These are phyloP conservation scores for Biancaea sappan DNA, from an alignment of 306 rosid species.

Conservation along the genomic window DNA sequence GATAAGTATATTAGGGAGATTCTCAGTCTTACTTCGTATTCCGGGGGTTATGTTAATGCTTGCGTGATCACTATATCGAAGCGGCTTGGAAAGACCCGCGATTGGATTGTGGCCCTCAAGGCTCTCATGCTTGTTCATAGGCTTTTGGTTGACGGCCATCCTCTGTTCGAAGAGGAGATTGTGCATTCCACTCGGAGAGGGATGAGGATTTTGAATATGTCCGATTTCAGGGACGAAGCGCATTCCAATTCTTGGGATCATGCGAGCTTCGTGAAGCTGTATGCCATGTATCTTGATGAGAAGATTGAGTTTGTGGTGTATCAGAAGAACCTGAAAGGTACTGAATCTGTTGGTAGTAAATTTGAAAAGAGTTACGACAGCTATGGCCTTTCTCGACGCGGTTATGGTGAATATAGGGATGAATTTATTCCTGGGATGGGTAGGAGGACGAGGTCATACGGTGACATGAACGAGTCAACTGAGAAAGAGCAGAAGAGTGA, in stretches of 20 bases:
- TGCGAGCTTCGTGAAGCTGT: conserved; percentile 68
- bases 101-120: conserved; percentile 90
- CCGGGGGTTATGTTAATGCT: conserved; percentile 63
- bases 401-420: conserved; percentile 36
- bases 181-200: conserved; percentile 58
- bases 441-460: conserved; percentile 47
- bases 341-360: conserved; percentile 12
- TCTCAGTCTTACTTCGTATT: conserved; percentile 53
- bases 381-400: conserved; percentile 28
- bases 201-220: conserved; percentile 61
- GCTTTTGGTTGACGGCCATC: conserved; percentile 69
- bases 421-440: conserved; percentile 46
- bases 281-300: conserved; percentile 72
- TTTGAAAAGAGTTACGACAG: conserved; percentile 31
- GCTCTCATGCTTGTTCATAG: conserved; percentile 75
- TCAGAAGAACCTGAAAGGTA: conserved; percentile 52
- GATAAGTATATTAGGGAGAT: conserved; percentile 72
- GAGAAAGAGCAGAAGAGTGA: conserved; percentile 44
- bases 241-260: conserved; percentile 82
- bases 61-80: conserved; percentile 57
- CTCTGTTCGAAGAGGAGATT: conserved; percentile 74
- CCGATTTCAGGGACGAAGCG: conserved; percentile 80
- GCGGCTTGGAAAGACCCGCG: conserved; percentile 71
- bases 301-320: conserved; percentile 62
- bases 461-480: conserved; percentile 40